These are phyloP conservation scores for Daedaleopsis sinensis DNA, from an alignment of 768 basidiomycete species.

Conservation along the genomic window DNA sequence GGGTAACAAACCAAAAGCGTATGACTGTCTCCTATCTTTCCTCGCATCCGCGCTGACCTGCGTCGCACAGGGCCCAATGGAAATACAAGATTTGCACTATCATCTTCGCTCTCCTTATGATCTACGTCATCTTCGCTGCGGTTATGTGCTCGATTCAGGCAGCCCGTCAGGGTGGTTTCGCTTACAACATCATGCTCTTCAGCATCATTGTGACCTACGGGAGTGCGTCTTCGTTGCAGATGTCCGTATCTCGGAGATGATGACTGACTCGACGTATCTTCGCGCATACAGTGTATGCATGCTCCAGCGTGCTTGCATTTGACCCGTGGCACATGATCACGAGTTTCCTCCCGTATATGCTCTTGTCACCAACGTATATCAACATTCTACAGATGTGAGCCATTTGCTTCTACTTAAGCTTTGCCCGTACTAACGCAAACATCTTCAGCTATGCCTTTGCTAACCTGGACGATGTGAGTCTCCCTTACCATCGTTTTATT, in stretches of 20 bases:
- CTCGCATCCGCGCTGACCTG: neutral
- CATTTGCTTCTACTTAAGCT: neutral
- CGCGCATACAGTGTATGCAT: slow-evolving; percentile 16
- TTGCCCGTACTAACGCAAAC: slow-evolving; percentile 27
- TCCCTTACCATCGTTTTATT: slow-evolving; percentile 19
- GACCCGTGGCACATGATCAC: slow-evolving; percentile 98
- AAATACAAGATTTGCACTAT: slow-evolving; percentile 86
- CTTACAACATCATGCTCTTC: slow-evolving; percentile 79
- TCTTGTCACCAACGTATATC: slow-evolving; percentile 82
- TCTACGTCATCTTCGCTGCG: slow-evolving; percentile 84
- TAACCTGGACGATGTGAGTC: slow-evolving; percentile 79
- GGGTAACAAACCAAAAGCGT: slow-evolving; percentile 94
- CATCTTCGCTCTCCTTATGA: slow-evolving; percentile 74
- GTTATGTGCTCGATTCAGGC: slow-evolving; percentile 81
- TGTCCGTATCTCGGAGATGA: neutral
- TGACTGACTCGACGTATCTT: neutral
- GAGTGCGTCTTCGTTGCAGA: slow-evolving; percentile 40
- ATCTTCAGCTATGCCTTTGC: slow-evolving; percentile 75
- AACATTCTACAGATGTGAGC: slow-evolving; percentile 77
- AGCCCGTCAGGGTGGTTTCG: slow-evolving; percentile 60
- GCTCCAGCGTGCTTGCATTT: slow-evolving; percentile 21
- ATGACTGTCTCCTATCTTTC: slow-evolving; percentile 21
- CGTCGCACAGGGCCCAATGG: slow-evolving; percentile 60
- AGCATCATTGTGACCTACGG: slow-evolving; percentile 89
- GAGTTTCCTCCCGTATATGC: slow-evolving; percentile 85